Evolutionary conservation across 2,329 filamentous ascomycete genomes (phyloP).

Genomic region (Moelleriella libera): DNA sequence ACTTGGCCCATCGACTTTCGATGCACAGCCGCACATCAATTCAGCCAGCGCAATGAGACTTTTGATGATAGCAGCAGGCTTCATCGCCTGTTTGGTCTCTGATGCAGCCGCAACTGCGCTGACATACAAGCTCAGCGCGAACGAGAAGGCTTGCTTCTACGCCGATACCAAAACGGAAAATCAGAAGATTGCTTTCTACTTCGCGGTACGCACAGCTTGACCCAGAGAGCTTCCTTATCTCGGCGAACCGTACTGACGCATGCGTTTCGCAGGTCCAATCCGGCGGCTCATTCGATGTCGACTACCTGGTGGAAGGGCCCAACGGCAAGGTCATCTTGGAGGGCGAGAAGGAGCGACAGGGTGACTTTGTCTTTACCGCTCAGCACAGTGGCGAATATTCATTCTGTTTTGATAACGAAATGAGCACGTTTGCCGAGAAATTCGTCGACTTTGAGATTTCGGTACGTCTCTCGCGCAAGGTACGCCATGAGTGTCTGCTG

Average conservation of each 20-base stretch:
- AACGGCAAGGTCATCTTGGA: conserved; percentile 68
- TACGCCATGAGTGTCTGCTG: neutral
- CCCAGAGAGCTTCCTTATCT: neutral
- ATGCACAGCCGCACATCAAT: conserved; percentile 13
- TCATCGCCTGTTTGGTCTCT: conserved; percentile 57
- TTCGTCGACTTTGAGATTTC: conserved; percentile 96
- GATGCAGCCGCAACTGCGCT: conserved; percentile 75
- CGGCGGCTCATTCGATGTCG: conserved; percentile 92
- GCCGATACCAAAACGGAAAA: conserved; percentile 61
- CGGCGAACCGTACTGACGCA: neutral
- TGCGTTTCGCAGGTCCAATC: conserved; percentile 65
- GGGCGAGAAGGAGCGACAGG: conserved; percentile 83
- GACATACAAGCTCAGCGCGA: conserved; percentile 80
- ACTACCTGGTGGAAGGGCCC: conserved; percentile 79
- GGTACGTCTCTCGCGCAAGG: conserved; percentile 19
- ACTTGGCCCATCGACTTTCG: conserved; percentile 4
- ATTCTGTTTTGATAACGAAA: conserved; percentile 98
- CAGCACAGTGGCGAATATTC: conserved; percentile 78
- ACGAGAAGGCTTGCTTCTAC: conserved; percentile 96
- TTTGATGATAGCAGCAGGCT: conserved; percentile 44
- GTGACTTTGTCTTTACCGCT: conserved; percentile 95
- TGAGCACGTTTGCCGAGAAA: conserved; percentile 97
- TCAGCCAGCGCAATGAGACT: conserved; percentile 45
- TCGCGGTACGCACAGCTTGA: conserved; percentile 37
- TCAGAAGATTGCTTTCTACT: conserved; percentile 95